A percentile compares a stretch with the other conserved stretches of the same genome.
Conservation (phyloP, 371 early-diverging fungal species). For the Mucor lusitanicus region DNA sequence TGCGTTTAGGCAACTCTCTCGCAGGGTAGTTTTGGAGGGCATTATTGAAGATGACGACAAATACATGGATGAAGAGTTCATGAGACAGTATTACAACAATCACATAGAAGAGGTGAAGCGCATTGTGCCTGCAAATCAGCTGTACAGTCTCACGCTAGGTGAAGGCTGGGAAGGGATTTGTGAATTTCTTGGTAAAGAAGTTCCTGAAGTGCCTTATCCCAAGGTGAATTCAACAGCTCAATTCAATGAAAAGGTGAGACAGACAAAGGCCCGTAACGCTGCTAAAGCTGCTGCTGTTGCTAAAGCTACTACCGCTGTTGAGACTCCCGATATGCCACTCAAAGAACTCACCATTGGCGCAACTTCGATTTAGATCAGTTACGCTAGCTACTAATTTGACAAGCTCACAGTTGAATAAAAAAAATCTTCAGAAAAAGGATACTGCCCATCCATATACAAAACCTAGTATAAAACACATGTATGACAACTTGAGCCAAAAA, state of each 20-base stretch:
- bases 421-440: too few species aligned
- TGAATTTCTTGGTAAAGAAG: neutral
- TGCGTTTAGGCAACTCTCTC: neutral
- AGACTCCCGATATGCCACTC: neutral
- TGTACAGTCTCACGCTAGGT: neutral
- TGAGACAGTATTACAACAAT: neutral
- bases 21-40: neutral
- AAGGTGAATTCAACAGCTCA: neutral
- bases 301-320: neutral
- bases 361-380: neutral
- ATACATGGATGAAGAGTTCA: neutral
- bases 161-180: neutral
- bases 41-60: neutral
- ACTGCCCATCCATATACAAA: too few species aligned
- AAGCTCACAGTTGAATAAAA: too few species aligned
- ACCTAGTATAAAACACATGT: too few species aligned
- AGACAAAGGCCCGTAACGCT: neutral
- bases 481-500: too few species aligned
- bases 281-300: neutral
- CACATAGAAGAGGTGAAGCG: neutral
- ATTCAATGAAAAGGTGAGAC: neutral
- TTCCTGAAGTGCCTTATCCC: neutral
- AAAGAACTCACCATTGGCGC: neutral
- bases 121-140: neutral
- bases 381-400: too few species aligned